phyloP scores from a whole-genome alignment of 148 eudicot species.

The Cornus florida region DNA sequence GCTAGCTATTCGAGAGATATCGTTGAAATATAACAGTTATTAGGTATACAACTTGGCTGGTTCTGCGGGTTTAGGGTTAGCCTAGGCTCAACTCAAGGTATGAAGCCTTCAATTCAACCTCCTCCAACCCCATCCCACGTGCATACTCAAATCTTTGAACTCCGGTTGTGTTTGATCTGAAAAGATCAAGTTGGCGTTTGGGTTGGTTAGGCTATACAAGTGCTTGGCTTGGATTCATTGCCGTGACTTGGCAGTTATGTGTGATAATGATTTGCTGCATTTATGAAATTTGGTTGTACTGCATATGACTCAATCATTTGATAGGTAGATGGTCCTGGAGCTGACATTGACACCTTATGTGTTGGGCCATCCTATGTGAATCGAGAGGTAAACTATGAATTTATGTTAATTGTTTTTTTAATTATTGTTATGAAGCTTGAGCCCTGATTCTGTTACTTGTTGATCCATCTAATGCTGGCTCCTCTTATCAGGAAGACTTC shows the following conservation, averaged over 20 bases:
- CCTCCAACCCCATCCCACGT: too few relatives aligned
- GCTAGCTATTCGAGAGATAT: too few relatives aligned
- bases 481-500: conserved; percentile 49
- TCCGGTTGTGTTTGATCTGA: too few relatives aligned
- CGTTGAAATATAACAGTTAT: too few relatives aligned
- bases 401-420: background rate
- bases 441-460: background rate
- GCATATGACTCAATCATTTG: background rate
- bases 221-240: background rate
- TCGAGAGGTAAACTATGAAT: conserved; percentile 36
- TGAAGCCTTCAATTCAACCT: too few relatives aligned
- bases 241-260: background rate
- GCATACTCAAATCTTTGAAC: too few relatives aligned
- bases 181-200: too few relatives aligned
- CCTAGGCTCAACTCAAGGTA: too few relatives aligned
- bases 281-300: background rate
- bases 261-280: background rate
- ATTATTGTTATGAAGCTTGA: background rate
- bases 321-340: conserved; percentile 61
- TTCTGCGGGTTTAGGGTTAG: too few relatives aligned
- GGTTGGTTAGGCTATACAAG: background rate
- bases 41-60: too few relatives aligned
- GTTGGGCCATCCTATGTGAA: conserved; percentile 53
- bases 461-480: background rate
- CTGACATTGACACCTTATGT: conserved; percentile 59